These are phyloP conservation scores for Ganoderma multipileum DNA, from an alignment of 1,284 basidiomycete species.

Conservation along the genomic window DNA sequence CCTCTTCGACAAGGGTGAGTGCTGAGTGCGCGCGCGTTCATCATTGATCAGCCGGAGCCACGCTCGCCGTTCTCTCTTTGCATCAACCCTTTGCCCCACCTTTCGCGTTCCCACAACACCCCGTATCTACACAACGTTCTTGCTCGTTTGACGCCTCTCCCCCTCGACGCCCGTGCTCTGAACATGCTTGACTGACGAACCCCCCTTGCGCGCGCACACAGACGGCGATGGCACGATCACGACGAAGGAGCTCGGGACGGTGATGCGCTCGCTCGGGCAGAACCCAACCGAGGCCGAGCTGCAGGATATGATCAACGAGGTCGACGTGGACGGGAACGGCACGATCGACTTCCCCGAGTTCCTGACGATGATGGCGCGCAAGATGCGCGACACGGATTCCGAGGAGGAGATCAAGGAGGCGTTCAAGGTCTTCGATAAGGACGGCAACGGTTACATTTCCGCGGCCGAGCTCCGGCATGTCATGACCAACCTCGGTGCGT, in stretches of 20 bases:
- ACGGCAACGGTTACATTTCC: slow-evolving; percentile 83
- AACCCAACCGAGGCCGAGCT: slow-evolving; percentile 97
- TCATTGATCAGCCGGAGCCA: slow-evolving; percentile 10
- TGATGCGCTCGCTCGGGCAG: slow-evolving; percentile 97
- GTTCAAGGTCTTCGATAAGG: slow-evolving; percentile 87
- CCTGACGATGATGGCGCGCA: slow-evolving; percentile 95
- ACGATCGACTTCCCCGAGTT: slow-evolving; percentile 97
- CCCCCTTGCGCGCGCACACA: slow-evolving; percentile 38
- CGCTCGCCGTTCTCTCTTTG: slow-evolving; percentile 8
- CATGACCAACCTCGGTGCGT: slow-evolving; percentile 90
- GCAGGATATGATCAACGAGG: slow-evolving; percentile 97
- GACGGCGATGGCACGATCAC: slow-evolving; percentile 98
- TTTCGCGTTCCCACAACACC: slow-evolving; percentile 7
- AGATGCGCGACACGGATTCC: slow-evolving; percentile 93
- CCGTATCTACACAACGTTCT: neutral
- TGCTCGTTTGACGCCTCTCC: slow-evolving; percentile 32
- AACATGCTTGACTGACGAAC: slow-evolving; percentile 2
- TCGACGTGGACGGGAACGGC: slow-evolving; percentile 81
- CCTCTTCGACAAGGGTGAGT: slow-evolving; percentile 89
- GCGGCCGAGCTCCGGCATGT: slow-evolving; percentile 88
- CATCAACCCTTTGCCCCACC: slow-evolving; percentile 19
- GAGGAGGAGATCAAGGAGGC: slow-evolving; percentile 83
- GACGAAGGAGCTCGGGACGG: slow-evolving; percentile 93
- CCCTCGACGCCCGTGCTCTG: slow-evolving; percentile 25
- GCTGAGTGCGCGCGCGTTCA: slow-evolving; percentile 20